A percentile compares a stretch with the other conserved stretches of the same genome.
phyloP scores from a whole-genome alignment of 225 moss, liverwort and hornwort species.

The Lunularia cruciata region DNA sequence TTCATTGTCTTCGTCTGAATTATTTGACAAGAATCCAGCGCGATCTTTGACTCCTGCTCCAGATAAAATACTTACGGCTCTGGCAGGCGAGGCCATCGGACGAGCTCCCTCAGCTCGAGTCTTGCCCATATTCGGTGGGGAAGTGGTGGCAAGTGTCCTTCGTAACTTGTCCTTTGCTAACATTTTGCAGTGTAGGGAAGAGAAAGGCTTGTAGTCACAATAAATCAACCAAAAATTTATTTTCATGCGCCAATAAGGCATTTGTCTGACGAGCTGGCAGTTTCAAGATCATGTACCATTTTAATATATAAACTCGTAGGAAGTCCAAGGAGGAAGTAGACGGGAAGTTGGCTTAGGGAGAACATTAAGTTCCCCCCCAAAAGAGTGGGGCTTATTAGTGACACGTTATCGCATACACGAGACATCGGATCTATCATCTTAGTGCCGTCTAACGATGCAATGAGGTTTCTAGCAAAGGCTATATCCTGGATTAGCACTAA shows the following conservation, averaged over 20 bases:
- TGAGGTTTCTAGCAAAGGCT: too few relatives aligned
- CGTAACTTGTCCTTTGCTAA: constrained; percentile 13
- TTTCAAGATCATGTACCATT: constrained; percentile 18
- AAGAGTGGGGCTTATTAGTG: constrained; percentile 17
- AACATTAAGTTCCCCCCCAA: neutral
- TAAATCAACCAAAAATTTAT: neutral
- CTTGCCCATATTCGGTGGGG: neutral
- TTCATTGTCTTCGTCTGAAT: neutral
- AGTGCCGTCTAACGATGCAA: too few relatives aligned
- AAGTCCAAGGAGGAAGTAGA: neutral
- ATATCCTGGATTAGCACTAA: too few relatives aligned
- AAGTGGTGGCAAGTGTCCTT: neutral
- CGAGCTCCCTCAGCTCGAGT: constrained; percentile 8
- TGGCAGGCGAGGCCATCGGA: neutral
- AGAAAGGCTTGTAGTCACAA: constrained; percentile 7
- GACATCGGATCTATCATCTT: neutral
- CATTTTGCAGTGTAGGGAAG: constrained; percentile 23
- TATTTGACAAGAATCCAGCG: neutral
- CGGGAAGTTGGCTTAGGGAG: constrained; percentile 3
- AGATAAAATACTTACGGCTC: neutral
- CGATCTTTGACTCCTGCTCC: neutral
- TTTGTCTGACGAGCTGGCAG: constrained; percentile 10
- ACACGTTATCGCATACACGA: neutral
- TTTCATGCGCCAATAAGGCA: neutral
- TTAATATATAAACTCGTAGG: constrained; percentile 9